Evolutionary conservation across 2,329 filamentous ascomycete species (phyloP), one percentile per base, ranked within the genome.

Genomic region (Dothideomycetidae sp.): DNA sequence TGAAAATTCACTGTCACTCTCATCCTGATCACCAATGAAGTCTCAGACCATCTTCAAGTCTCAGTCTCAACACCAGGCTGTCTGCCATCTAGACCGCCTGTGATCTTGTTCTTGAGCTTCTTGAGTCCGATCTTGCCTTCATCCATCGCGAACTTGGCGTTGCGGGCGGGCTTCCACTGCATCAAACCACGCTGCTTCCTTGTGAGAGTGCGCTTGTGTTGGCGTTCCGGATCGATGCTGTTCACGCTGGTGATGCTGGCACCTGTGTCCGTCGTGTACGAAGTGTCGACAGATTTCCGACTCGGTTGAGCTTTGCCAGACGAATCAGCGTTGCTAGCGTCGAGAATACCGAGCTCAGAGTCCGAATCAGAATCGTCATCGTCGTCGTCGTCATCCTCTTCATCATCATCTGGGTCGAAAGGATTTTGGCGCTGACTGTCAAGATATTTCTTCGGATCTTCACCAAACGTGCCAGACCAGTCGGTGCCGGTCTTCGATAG

Each of bases 141-240:
- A 50, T 94, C 70, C 60, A 90, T 93, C 30, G 78, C 86, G 56
- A 94, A 96, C 47, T 77, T 75, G 14, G 75, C 66, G 53, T 93
- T 93, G 29, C 88, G 70, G 54, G 86, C 81, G 0, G 88, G 86
- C 52, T 77, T 81, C 85, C 86, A 96, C 57, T 96, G 88, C 83
- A 94, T 93, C 53, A 93, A 51, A 0, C 88, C 88, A 9, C 86
- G 70, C 48, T 94, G 85, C 60, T 86, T 84, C 1, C 86, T 73
- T 55, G 86, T 79, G 54, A 94, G 67, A 31, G 63, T 61, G 33
- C 81, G 75, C 44, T 79, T 74, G 53, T 78, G 83, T 44, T 75
- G 70, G 40, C 67, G 66, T 49, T 74, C 75, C 54, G 79, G 74
- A 14, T 78, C 69, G 53, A 75, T 75, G 52, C 43, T 23, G n/a